Conservation (phyloP, 352 stramenopile species). For the Phytopythium mirpurense region DNA sequence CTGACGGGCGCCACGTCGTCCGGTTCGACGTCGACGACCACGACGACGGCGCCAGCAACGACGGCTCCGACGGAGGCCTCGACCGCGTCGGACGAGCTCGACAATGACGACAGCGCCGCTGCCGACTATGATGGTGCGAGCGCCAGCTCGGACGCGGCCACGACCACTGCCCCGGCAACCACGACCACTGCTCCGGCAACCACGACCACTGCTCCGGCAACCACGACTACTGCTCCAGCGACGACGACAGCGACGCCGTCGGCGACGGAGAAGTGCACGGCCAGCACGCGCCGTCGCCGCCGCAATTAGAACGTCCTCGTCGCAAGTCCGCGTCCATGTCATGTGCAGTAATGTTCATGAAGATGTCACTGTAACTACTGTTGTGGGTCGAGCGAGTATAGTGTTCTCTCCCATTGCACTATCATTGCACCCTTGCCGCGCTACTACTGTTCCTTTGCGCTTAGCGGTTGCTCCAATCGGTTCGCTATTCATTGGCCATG, state of each 20-base stretch:
- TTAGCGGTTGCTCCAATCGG: no score
- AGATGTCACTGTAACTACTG: not conserved
- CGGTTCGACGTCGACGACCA: slow-evolving; percentile 6
- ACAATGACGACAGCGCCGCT: slow-evolving; percentile 19
- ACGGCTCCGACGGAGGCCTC: not conserved
- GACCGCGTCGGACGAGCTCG: slow-evolving; percentile 6
- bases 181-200: slow-evolving; percentile 2
- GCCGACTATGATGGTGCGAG: slow-evolving; percentile 12
- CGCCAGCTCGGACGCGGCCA: slow-evolving; percentile 5
- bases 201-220: slow-evolving; percentile 3
- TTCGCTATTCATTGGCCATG: no score
- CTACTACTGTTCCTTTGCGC: no score
- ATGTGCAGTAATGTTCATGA: not conserved
- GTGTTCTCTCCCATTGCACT: no score
- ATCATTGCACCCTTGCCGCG: no score
- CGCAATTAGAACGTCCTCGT: slow-evolving; percentile 8
- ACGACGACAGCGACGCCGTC: slow-evolving; percentile 7
- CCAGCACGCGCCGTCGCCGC: not conserved
- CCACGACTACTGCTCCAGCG: slow-evolving; percentile 1
- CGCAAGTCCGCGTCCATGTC: not conserved
- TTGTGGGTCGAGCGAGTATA: not conserved
- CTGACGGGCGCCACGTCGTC: slow-evolving; percentile 17
- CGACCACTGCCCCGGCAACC: no score
- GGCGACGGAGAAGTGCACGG: slow-evolving; percentile 11
- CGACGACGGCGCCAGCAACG: slow-evolving; percentile 5